phyloP scores from a whole-genome alignment of 176 grass and related monocot genomes.

The Tuctoria greenei region DNA sequence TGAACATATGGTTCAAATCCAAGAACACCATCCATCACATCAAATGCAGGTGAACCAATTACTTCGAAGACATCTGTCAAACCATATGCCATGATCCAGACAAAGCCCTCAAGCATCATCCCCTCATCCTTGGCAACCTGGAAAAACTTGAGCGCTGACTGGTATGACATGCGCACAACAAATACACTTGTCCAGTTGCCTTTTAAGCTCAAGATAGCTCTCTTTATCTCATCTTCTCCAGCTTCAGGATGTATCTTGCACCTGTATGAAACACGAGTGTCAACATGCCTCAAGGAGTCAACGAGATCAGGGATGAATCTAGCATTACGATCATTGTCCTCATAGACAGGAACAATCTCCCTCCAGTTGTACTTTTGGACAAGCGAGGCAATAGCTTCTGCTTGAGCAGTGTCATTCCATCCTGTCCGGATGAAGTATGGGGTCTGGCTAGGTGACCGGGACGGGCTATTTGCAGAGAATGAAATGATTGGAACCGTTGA shows the following conservation, averaged over 20 bases:
- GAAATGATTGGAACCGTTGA: slow-evolving; percentile 66
- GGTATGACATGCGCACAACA: slow-evolving; percentile 64
- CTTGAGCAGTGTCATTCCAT: slow-evolving; percentile 73
- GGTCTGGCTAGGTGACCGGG: slow-evolving; percentile 33
- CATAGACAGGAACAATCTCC: slow-evolving; percentile 54
- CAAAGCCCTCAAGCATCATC: slow-evolving; percentile 58
- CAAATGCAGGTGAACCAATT: slow-evolving; percentile 40
- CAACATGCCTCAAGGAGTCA: slow-evolving; percentile 50
- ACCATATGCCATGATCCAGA: slow-evolving; percentile 73
- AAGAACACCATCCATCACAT: slow-evolving; percentile 75
- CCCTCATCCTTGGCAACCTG: slow-evolving; percentile 43
- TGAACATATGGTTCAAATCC: slow-evolving; percentile 58
- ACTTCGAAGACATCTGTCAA: slow-evolving; percentile 72
- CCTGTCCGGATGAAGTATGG: slow-evolving; percentile 67
- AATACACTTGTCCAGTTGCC: slow-evolving; percentile 60
- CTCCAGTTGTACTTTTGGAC: slow-evolving; percentile 57
- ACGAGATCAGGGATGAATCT: slow-evolving; percentile 61
- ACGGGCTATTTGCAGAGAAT: slow-evolving; percentile 49
- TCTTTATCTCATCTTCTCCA: slow-evolving; percentile 34
- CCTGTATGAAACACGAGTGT: slow-evolving; percentile 37
- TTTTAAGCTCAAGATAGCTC: slow-evolving; percentile 39
- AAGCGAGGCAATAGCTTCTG: slow-evolving; percentile 56
- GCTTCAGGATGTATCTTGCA: slow-evolving; percentile 46
- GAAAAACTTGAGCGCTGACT: slow-evolving; percentile 56
- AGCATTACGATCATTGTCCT: slow-evolving; percentile 49